These are phyloP conservation scores for Xylaria telfairii DNA, from an alignment of 495 filamentous ascomycete species.

Conservation along the genomic window DNA sequence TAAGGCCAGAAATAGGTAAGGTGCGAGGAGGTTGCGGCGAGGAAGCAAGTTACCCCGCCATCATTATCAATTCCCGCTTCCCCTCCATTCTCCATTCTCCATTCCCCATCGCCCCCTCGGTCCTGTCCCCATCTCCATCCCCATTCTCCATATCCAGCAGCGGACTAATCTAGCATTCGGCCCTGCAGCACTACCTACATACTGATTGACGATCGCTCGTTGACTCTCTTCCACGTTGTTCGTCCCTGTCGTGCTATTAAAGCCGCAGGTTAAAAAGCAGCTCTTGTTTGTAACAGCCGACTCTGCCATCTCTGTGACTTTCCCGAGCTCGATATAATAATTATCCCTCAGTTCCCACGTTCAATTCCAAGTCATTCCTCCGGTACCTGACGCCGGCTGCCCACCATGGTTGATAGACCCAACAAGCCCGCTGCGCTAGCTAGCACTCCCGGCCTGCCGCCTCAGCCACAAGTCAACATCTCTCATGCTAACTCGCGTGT, in stretches of 20 bases:
- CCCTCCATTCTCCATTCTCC: neutral
- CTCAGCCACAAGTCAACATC: conserved; percentile 72
- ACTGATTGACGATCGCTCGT: neutral
- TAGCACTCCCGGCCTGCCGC: conserved; percentile 66
- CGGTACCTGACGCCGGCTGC: neutral
- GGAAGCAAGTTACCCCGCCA: conserved; percentile 26
- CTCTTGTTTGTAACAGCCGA: neutral
- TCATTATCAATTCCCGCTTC: conserved; percentile 13
- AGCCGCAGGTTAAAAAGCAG: neutral
- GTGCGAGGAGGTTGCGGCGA: neutral
- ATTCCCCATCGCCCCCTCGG: neutral
- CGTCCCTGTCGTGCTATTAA: neutral
- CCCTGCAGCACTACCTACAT: conserved; percentile 1
- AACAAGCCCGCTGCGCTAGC: conserved; percentile 83
- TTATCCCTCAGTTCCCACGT: neutral
- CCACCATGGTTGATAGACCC: conserved; percentile 76
- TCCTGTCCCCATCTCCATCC: neutral
- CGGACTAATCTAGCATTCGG: conserved; percentile 5
- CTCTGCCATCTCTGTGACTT: neutral
- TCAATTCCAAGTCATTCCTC: neutral
- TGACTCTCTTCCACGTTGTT: neutral
- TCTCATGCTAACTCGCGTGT: conserved; percentile 68
- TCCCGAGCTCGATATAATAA: neutral
- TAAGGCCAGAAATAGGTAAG: neutral
- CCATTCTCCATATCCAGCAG: conserved; percentile 3